Conservation (phyloP, 75 land plant species). For the Pinus tabuliformis region DNA sequence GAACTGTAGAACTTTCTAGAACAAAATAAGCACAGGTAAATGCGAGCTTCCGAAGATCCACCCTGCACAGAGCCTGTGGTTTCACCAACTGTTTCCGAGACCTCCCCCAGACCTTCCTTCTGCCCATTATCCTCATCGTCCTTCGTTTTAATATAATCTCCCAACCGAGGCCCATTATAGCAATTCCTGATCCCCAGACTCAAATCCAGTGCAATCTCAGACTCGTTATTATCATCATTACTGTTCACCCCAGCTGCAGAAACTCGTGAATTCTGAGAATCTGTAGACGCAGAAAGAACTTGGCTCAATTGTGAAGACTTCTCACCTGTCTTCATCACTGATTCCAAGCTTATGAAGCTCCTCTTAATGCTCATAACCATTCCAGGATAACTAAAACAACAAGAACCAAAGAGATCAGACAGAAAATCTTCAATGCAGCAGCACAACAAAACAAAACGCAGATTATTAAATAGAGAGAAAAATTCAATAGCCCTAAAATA, state of each 20-base stretch:
- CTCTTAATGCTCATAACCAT: conserved; percentile 1
- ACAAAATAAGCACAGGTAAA: conserved; percentile 32
- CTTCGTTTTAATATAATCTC: background rate
- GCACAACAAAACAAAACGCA: background rate
- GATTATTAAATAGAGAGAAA: background rate
- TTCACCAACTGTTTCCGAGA: conserved; percentile 1
- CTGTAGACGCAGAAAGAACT: background rate
- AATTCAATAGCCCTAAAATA: background rate
- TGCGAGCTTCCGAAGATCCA: conserved; percentile 5
- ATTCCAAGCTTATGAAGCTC: conserved; percentile 3
- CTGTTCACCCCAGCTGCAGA: too few relatives aligned
- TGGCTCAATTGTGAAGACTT: background rate
- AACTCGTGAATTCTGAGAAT: background rate
- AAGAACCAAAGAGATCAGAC: background rate
- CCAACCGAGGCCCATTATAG: background rate
- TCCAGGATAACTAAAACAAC: background rate
- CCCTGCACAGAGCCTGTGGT: conserved; percentile 7
- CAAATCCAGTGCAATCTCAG: conserved; percentile 11
- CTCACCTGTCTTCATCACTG: background rate
- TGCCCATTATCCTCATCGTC: background rate
- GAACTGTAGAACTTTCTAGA: conserved; percentile 30
- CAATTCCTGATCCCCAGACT: conserved; percentile 5
- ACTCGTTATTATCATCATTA: background rate
- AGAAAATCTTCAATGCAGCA: background rate
- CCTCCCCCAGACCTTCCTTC: background rate